Percentiles rank a stretch among this genome's conserved stretches.
Evolutionary conservation across 2,329 filamentous ascomycete genomes (phyloP).

Genomic region (Colletotrichum lupini): DNA sequence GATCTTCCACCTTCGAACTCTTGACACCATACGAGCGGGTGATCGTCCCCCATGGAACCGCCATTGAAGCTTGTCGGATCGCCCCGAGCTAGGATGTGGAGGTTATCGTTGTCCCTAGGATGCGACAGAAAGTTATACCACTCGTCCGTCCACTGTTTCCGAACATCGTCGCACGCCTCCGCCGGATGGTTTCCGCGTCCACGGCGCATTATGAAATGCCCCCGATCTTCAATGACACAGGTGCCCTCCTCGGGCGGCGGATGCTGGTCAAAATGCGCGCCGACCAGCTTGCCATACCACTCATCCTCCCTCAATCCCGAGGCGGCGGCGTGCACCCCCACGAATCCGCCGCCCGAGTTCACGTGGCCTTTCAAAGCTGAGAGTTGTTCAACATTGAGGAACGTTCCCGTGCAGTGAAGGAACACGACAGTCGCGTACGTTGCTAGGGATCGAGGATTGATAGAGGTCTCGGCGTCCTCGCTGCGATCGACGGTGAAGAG

Average conservation of each 20-base stretch:
- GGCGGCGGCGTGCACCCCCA: constrained; percentile 53
- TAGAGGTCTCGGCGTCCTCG: constrained; percentile 47
- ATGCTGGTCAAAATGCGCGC: constrained; percentile 51
- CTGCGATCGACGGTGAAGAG: constrained; percentile 47
- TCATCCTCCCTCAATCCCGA: constrained; percentile 45
- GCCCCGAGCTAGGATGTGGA: constrained; percentile 48
- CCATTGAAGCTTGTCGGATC: constrained; percentile 49
- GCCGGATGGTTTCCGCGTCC: constrained; percentile 22
- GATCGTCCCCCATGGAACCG: constrained; percentile 48
- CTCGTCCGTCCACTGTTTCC: constrained; percentile 49
- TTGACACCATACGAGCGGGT: constrained; percentile 53
- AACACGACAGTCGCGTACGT: constrained; percentile 50
- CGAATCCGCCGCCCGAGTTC: constrained; percentile 48
- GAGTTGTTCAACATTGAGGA: constrained; percentile 47
- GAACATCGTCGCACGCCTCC: background rate
- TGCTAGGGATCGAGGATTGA: constrained; percentile 44
- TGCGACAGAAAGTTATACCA: constrained; percentile 55
- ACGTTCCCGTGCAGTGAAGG: constrained; percentile 49
- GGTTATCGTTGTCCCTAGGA: constrained; percentile 40
- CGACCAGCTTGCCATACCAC: constrained; percentile 52
- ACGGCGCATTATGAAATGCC: constrained; percentile 44
- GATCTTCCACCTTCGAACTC: constrained; percentile 51
- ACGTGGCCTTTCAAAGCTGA: constrained; percentile 47
- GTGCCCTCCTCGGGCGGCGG: constrained; percentile 48
- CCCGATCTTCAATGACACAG: constrained; percentile 43